Conservation (phyloP, 768 basidiomycete genomes). For the Rhizopogon rudus region DNA sequence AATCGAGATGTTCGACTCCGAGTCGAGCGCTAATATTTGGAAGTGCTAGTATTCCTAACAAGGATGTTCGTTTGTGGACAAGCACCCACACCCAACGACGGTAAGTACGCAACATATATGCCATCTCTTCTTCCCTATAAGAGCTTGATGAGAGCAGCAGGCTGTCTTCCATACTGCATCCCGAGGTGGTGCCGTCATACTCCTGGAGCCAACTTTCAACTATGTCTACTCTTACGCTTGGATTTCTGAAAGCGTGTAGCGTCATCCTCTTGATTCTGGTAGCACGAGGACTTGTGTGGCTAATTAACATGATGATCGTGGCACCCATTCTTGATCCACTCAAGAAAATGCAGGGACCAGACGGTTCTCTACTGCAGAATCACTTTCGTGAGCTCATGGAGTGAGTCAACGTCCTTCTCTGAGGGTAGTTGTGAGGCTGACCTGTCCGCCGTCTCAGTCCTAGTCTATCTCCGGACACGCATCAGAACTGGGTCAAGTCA, state of each 20-base stretch:
- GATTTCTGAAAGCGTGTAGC: conserved; percentile 21
- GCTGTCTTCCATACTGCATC: neutral
- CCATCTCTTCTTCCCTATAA: neutral
- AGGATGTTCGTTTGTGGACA: conserved; percentile 1
- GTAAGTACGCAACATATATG: neutral
- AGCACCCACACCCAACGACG: neutral
- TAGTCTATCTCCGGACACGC: conserved; percentile 31
- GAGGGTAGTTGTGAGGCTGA: neutral
- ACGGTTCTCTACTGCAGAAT: conserved; percentile 35
- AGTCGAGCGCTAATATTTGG: no score
- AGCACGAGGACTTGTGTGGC: conserved; percentile 33
- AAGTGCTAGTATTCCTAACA: conserved; percentile 1
- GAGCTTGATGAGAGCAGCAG: neutral
- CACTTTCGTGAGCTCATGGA: conserved; percentile 43
- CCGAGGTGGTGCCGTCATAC: neutral
- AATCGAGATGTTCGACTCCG: no score
- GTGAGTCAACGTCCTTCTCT: conserved; percentile 25
- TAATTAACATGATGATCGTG: conserved; percentile 39
- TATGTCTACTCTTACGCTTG: neutral
- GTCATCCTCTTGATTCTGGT: conserved; percentile 28
- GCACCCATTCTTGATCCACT: conserved; percentile 46
- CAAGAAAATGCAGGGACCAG: conserved; percentile 42
- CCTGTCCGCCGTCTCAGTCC: conserved; percentile 31
- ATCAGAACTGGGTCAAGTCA: conserved; percentile 38
- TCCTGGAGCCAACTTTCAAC: neutral